Evolutionary conservation across 345 rosid genomes (phyloP).

Genomic region (Triadica sebifera): DNA sequence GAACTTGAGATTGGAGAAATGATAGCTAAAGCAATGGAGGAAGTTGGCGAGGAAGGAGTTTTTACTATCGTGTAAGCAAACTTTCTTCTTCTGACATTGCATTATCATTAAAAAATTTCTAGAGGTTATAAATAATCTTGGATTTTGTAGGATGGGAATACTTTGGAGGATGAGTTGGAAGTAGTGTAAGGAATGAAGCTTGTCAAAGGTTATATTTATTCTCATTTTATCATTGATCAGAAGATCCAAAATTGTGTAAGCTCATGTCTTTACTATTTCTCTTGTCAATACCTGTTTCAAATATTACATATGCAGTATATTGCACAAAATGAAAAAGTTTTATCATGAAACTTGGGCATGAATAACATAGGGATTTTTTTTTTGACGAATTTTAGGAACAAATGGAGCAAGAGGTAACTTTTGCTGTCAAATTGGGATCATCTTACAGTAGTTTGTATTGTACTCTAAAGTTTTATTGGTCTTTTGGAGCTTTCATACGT

Average conservation of each 20-base stretch:
- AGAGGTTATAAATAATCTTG: slow-evolving; percentile 13
- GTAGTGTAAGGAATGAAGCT: slow-evolving; percentile 98
- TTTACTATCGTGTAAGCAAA: slow-evolving; percentile 67
- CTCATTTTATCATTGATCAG: slow-evolving; percentile 76
- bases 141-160: slow-evolving; percentile 72
- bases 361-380: background rate
- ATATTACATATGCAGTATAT: background rate
- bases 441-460: background rate
- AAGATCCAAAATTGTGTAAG: slow-evolving; percentile 93
- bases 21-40: slow-evolving; percentile 94
- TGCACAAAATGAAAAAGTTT: slow-evolving; percentile 2
- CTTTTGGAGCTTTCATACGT: background rate
- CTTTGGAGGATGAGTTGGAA: slow-evolving; percentile 77
- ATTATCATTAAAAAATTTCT: slow-evolving; percentile 9
- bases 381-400: background rate
- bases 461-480: background rate
- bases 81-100: slow-evolving; percentile 19
- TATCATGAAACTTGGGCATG: slow-evolving; percentile 2
- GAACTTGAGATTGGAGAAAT: slow-evolving; percentile 87
- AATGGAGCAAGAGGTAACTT: background rate
- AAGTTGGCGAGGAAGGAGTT: slow-evolving; percentile 92
- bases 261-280: slow-evolving; percentile 17
- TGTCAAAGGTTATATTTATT: slow-evolving; percentile 87
- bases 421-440: background rate
- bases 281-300: slow-evolving; percentile 5